These are phyloP conservation scores for Vitis cinerea DNA, from an alignment of 164 flowering plant genomes.

Conservation along the genomic window DNA sequence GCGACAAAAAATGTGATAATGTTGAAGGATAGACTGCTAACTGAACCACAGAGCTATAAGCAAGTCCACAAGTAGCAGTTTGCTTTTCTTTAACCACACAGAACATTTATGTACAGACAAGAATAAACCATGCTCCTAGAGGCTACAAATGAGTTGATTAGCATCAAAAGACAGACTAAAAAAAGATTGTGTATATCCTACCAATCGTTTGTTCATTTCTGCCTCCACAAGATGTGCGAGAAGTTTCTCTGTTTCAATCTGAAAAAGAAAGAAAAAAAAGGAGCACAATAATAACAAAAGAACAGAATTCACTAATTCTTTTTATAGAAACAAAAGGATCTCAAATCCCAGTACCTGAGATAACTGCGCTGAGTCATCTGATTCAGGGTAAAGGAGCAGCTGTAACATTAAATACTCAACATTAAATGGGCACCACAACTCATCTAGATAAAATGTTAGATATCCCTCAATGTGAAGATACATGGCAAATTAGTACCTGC, in stretches of 20 bases:
- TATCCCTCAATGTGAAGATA: slow-evolving; percentile 4
- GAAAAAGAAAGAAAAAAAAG: slow-evolving; percentile 16
- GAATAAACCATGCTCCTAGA: background rate
- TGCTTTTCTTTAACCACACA: background rate
- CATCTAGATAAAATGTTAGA: background rate
- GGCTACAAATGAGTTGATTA: background rate
- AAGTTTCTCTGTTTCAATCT: slow-evolving; percentile 99
- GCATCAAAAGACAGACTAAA: background rate
- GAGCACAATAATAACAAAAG: background rate
- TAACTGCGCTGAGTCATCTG: slow-evolving; percentile 97
- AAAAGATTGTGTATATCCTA: slow-evolving; percentile 23
- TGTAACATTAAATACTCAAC: slow-evolving; percentile 18
- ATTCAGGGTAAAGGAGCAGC: slow-evolving; percentile 59
- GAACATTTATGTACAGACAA: background rate
- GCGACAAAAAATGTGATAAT: background rate
- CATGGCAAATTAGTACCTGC: slow-evolving; percentile 54
- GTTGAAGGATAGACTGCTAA: too few species aligned
- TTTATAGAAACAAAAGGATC: background rate
- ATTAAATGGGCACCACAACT: slow-evolving; percentile 11
- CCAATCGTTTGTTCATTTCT: slow-evolving; percentile 87
- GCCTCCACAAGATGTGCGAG: slow-evolving; percentile 92
- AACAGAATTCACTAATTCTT: background rate
- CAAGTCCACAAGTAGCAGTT: background rate
- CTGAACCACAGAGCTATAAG: background rate
- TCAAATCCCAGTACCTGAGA: slow-evolving; percentile 65